Evolutionary conservation across 768 basidiomycete genomes (phyloP).

Genomic region (Macrolepiota albuminosa): DNA sequence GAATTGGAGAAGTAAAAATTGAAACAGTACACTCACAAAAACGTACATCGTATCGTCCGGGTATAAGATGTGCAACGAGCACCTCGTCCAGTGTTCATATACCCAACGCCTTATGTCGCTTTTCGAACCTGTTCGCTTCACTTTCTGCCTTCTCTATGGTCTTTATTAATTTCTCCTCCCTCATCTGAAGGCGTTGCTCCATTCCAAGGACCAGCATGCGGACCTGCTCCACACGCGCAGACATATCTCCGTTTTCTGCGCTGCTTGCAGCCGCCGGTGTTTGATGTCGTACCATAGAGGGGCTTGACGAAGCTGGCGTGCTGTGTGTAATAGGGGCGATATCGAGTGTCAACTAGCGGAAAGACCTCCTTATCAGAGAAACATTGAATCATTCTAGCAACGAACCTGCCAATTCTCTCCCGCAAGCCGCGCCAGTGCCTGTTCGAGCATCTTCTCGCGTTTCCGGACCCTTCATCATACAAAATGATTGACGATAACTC

Average conservation of each 20-base stretch:
- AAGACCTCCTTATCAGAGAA: background rate
- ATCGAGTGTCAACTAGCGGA: slow-evolving; percentile 26
- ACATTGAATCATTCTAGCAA: slow-evolving; percentile 5
- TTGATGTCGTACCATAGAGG: slow-evolving; percentile 28
- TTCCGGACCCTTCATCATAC: slow-evolving; percentile 42
- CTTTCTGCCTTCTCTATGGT: slow-evolving; percentile 16
- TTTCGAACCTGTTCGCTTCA: slow-evolving; percentile 13
- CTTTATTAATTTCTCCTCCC: slow-evolving; percentile 17
- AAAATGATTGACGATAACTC: background rate
- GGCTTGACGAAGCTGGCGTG: slow-evolving; percentile 25
- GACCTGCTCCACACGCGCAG: slow-evolving; percentile 16
- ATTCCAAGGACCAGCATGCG: slow-evolving; percentile 19
- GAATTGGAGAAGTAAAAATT: background rate
- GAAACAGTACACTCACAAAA: background rate
- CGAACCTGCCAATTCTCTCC: slow-evolving; percentile 83
- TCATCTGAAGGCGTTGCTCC: slow-evolving; percentile 20
- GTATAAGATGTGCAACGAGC: background rate
- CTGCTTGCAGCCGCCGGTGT: slow-evolving; percentile 8
- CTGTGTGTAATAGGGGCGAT: slow-evolving; percentile 21
- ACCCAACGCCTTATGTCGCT: slow-evolving; percentile 9
- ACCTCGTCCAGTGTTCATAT: background rate
- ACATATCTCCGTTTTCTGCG: slow-evolving; percentile 2
- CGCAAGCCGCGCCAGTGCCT: slow-evolving; percentile 61
- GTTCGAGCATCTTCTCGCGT: slow-evolving; percentile 76
- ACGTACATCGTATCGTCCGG: background rate